Evolutionary conservation across 1,284 basidiomycete genomes (phyloP), one percentile per base, ranked within the genome.

Genomic region (Ceratobasidium sp.): DNA sequence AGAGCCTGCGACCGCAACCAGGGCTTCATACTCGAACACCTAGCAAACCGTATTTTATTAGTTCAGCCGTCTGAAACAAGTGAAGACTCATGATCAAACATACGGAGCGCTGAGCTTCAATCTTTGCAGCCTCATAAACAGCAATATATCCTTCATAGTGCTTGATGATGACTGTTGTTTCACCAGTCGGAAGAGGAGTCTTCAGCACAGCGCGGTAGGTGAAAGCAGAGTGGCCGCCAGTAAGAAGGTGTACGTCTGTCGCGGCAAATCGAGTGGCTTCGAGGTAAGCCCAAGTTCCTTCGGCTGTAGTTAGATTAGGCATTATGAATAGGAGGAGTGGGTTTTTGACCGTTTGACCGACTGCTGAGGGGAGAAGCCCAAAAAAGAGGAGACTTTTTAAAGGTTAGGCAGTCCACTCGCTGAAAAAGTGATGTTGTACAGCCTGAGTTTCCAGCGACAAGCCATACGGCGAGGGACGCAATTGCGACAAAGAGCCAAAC

Each of bases 21-120:
- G 30, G 2, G 61, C 61, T 23, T 63, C 35, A 28, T 63, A 63
- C 23, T 63, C 61, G 28, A 32, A 63, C 2, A 18, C 21, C 61
- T 63, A 21, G 11, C 6, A 16, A 16, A 63, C 3, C 14, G 30
- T 47, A 8, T 16, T 9, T 3, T 50, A 18, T 44, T 44, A 50
- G n/a, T 1, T 50, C 5, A 30, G 21, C 26, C n/a, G 47, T 13
- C 47, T 44, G 43, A 18, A 50, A 50, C 26, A 21, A 1, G 4
- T 50, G 47, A 21, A 43, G 6, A 13, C 16, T 23, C 8, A 4
- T 8, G 26, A 55, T 26, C 13, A 66, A 32, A 18, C 41, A 35
- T 32, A 63, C 61, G 5, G 26, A 28, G 13, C 61, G 61, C 23
- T 47, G 21, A 18, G 44, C 52, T 18, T 46, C 54, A 18, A 70